phyloP scores from a whole-genome alignment of 1,284 basidiomycete species.

The Heterobasidion occidentale region DNA sequence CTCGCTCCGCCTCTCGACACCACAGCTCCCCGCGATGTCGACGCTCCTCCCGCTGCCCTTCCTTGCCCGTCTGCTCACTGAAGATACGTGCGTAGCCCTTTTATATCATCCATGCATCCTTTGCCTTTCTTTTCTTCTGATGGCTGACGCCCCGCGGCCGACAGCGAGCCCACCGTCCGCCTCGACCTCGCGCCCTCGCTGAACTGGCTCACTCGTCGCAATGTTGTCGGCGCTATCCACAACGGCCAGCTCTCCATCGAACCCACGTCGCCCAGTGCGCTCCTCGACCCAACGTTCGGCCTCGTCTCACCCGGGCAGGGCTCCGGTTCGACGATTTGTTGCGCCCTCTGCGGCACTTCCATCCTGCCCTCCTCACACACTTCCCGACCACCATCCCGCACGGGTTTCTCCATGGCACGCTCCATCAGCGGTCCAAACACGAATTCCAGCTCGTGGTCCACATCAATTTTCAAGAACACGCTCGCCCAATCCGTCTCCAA shows the following conservation, averaged over 20 bases:
- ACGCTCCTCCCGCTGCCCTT: conserved; percentile 78
- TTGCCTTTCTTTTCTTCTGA: neutral
- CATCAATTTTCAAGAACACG: conserved; percentile 49
- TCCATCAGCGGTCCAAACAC: conserved; percentile 14
- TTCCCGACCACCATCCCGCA: conserved; percentile 21
- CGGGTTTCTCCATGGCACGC: conserved; percentile 9
- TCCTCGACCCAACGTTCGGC: conserved; percentile 38
- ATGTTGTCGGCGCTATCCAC: conserved; percentile 83
- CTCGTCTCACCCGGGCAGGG: conserved; percentile 30
- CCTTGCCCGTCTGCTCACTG: conserved; percentile 70
- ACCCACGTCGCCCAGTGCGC: conserved; percentile 54
- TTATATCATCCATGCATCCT: conserved; percentile 6
- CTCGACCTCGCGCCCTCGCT: conserved; percentile 92
- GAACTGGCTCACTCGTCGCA: conserved; percentile 87
- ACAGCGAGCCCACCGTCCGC: conserved; percentile 85
- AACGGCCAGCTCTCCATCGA: conserved; percentile 87
- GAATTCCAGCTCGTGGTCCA: conserved; percentile 40
- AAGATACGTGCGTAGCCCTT: conserved; percentile 74
- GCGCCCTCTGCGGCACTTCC: conserved; percentile 74
- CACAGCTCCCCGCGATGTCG: conserved; percentile 55
- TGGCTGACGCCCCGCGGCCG: conserved; percentile 2
- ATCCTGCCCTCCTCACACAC: conserved; percentile 26
- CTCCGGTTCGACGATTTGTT: conserved; percentile 33
- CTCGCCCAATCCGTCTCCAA: conserved; percentile 23
- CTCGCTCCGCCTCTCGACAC: conserved; percentile 52